Evolutionary conservation across 148 eudicot genomes (phyloP), one percentile per base, ranked within the genome.

Genomic region (Heliosperma pusillum): DNA sequence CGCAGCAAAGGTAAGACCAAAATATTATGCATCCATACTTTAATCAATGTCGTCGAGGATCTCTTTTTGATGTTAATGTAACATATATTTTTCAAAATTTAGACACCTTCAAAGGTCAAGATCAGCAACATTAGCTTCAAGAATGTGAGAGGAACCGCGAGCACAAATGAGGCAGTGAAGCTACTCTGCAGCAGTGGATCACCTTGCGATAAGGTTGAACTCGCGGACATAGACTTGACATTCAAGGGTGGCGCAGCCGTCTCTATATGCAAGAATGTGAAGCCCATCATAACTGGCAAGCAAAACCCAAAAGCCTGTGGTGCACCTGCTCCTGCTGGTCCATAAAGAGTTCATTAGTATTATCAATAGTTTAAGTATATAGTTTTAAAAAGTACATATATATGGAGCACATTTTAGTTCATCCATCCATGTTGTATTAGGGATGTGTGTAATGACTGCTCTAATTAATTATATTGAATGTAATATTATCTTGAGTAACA

Each of bases 91-190:
- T 10, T 36, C 0, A 4, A 63, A 63, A 63, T 71, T 44, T 76
- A 82, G 84, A 57, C 59, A 5, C 86, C 87, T 3, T 87, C 92
- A 0, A 82, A 69, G 59, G 86, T 90, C 6, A 80, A 84, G 85
- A 66, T 90, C 10, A 83, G 87, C 55, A 69, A 88, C 30, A 80
- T 88, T 0, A 85, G 83, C 44, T 79, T 85, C 78, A 83, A 78
- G 50, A 77, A 80, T 17, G 66, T 90, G 7, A 77, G 27, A 22
- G 95, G 95, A 15, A 83, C 84, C 30, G 67, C 95, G 2, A 20
- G 70, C 8, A 73, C 69, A 2, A 76, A 40, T 25, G 72, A 53
- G 16, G 87, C 82, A 3, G 80, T 89, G 10, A 83, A 75, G 81
- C 71, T 89, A 2, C 3, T 76, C 0, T 85, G 90, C 45, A 87